Base-by-base conservation (phyloP, 768 basidiomycete genomes). In the Lactarius indigo region DNA sequence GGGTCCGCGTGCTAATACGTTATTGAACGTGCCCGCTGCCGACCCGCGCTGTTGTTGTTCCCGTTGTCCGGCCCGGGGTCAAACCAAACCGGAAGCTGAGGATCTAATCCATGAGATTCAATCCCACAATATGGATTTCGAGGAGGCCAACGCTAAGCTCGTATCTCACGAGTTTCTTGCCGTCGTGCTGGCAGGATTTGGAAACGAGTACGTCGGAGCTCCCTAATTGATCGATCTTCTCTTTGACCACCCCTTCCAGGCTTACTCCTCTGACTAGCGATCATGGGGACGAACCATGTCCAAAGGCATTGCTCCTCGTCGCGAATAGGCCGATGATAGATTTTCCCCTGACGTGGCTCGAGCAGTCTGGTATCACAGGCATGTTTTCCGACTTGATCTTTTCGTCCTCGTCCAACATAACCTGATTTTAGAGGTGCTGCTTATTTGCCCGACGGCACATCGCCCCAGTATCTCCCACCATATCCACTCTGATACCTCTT, bases 301-400 rank as follows among this genome's bases (percentile, higher is more conserved):
- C 92, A 47, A 98, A 98, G 74, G 90, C 94, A 8, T 79, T 98
- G 8, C 81, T 97, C 7, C 92, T 94, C 8, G 83, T 98, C 41
- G 92, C 87, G 30, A 96, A 97, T 73, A 89, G 83, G 68, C 93
- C 95, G 2, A 86, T 97, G 79, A 81, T 98, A 65, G 89, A 93
- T 73, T 91, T 92, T 70, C 83, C 85, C 9, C 81, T 98, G 31
- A 80, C 85, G 9, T 98, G 96, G 96, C 76, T 98, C 33, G 91
- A 96, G 71, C 84, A 90, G 50, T 88, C 93, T 13, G 92, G 93
- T 26, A 86, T 97, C 41, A 86, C 84, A 80, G 93, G 95, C 90
- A 62, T 54, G 80, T 72, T 17, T 28, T 23, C n/a, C 35, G 64
- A 44, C 47, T 37, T 65, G 56, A 63, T 23, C 54, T 37, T 20